Evolutionary conservation across 2,329 filamentous ascomycete species (phyloP).

Genomic region (Aspergillus brunneoviolaceus): DNA sequence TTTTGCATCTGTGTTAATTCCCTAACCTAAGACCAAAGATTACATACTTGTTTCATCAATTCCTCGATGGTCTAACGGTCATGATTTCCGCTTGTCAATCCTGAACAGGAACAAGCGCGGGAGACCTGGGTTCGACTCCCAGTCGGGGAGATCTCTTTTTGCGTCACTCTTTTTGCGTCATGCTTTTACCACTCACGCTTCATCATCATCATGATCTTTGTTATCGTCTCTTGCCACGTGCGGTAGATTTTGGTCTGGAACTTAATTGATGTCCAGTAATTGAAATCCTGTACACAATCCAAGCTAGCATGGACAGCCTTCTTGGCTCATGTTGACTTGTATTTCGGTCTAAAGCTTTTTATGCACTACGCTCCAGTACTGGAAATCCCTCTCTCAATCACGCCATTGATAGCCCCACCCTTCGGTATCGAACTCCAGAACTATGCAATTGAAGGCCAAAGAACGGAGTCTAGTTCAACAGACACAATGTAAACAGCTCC

Average conservation of each 20-base stretch:
- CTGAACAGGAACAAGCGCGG: constrained; percentile 4
- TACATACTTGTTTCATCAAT: not conserved
- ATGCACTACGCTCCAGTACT: too few relatives aligned
- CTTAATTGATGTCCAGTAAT: too few relatives aligned
- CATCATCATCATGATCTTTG: not conserved
- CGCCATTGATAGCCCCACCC: not conserved
- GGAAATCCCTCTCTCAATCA: not conserved
- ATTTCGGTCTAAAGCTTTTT: too few relatives aligned
- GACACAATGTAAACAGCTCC: too few relatives aligned
- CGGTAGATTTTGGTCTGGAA: too few relatives aligned
- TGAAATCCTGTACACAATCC: too few relatives aligned
- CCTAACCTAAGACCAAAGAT: too few relatives aligned
- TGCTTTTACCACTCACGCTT: not conserved
- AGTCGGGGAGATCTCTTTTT: constrained; percentile 6
- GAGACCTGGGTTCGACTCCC: constrained; percentile 11
- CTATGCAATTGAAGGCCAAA: not conserved
- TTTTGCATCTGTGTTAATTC: too few relatives aligned
- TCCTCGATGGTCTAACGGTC: constrained; percentile 11
- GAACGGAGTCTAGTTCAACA: not conserved
- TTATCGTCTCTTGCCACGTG: not conserved
- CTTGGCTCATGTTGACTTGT: too few relatives aligned
- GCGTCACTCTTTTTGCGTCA: not conserved
- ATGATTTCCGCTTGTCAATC: constrained; percentile 11
- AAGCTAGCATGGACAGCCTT: too few relatives aligned
- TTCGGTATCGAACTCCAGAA: not conserved